Evolutionary conservation across 2,329 filamentous ascomycete species (phyloP), one percentile per base, ranked within the genome.

Genomic region (Neofusicoccum sp.): DNA sequence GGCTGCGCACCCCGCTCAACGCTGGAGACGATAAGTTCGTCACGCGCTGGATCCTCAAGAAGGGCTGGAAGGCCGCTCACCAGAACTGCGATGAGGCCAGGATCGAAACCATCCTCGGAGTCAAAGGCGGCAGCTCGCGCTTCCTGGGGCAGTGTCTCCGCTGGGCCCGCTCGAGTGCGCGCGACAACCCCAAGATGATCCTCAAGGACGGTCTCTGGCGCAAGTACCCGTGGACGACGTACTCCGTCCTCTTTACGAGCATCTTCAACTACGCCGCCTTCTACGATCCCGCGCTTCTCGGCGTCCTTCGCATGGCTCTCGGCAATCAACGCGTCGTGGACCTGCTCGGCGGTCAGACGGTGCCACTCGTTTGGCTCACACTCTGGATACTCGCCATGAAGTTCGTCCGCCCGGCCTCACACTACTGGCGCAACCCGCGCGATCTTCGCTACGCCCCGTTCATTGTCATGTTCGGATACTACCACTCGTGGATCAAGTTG

Each of bases 401-500:
- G 77, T 70, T 81, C 16, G 73, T 87, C 66, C 89, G 89, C 77
- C 73, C 86, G 12, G 71, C 82, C 0, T 79, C 82, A 0, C 82
- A 87, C 68, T 83, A 87, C 65, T 61, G 68, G 3, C 78, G 77
- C 0, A 65, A 87, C 65, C 86, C 85, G 0, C 63, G 69, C 1
- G 86, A 89, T 69, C 65, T 86, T 2, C 56, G 75, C 0, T 80
- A 83, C 62, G 73, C 88, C 1, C 80, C 82, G 0, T 74, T 70
- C 0, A 82, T 84, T 48, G 68, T 88, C 12, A 8, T 78, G 0
- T 89, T 88, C 69, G 83, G 78, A 1, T 89, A 88, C 67, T 71
- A 77, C 41, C 86, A 89, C 70, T 81, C 81, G 31, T 68, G 85
- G 1, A 78, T 89, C 67, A 89, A 88, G 74, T 33, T 87, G 0